Conservation (phyloP, 495 filamentous ascomycete genomes). For the Neurospora cerealis region DNA sequence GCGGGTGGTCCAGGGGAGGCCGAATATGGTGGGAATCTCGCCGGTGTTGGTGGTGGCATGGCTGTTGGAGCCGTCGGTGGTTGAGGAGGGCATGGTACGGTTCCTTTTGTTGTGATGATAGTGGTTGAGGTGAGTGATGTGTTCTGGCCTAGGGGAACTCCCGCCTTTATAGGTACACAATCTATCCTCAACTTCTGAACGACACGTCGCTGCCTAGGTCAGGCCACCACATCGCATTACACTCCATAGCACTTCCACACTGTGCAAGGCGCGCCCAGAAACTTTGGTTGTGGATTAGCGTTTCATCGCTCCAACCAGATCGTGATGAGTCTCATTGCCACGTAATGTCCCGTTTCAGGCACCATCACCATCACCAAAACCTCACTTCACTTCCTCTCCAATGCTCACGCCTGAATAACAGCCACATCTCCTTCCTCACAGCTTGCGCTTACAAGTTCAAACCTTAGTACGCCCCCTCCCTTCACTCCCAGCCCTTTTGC, state of each 20-base stretch:
- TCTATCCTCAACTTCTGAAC: not conserved
- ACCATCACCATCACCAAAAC: too few species aligned
- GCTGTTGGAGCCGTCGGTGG: not conserved
- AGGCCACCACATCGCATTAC: not conserved
- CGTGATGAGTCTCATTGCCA: too few species aligned
- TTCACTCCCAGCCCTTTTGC: too few species aligned
- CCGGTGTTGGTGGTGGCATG: slow-evolving; percentile 16
- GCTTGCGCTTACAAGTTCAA: too few species aligned
- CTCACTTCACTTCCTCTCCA: too few species aligned
- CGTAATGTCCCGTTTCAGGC: too few species aligned
- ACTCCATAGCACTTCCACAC: not conserved
- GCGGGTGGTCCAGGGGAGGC: not conserved
- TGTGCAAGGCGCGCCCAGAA: not conserved
- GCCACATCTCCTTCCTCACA: too few species aligned
- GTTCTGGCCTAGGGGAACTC: not conserved
- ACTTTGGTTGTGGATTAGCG: too few species aligned
- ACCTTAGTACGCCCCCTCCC: too few species aligned
- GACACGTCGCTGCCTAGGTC: not conserved
- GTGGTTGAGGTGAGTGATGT: not conserved
- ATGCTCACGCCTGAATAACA: too few species aligned
- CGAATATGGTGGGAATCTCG: slow-evolving; percentile 29
- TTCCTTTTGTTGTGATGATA: not conserved
- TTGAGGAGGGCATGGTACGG: not conserved
- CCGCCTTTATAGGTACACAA: too few species aligned
- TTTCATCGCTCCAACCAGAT: too few species aligned